A percentile compares a stretch with the other conserved stretches of the same genome.
phyloP scores from a whole-genome alignment of 805 yeast species.

The Sugiyamaella qingdaonensis region DNA sequence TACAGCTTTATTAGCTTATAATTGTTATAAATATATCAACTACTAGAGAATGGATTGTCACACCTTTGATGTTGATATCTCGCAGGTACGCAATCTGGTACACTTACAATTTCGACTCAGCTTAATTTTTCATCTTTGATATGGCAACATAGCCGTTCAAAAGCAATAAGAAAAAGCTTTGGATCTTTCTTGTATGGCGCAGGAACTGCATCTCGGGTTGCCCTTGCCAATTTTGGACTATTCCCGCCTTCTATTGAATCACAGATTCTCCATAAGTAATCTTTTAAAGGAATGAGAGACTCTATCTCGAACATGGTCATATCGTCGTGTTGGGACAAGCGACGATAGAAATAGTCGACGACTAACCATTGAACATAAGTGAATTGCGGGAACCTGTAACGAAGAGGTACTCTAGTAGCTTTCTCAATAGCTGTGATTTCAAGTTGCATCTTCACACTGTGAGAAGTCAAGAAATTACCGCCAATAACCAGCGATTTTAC shows the following conservation, averaged over 20 bases:
- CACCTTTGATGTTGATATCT: not conserved
- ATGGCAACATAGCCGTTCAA: not conserved
- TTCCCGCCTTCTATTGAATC: not conserved
- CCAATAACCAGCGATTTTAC: constrained; percentile 78
- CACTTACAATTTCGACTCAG: not conserved
- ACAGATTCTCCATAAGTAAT: constrained; percentile 9
- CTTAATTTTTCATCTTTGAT: not conserved
- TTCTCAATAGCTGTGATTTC: constrained; percentile 59
- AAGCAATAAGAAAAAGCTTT: not conserved
- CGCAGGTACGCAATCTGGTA: not conserved
- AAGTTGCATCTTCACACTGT: constrained; percentile 60
- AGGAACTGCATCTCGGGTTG: not conserved
- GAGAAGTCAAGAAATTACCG: constrained; percentile 74
- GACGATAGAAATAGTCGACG: constrained; percentile 28
- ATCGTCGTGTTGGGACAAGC: not conserved
- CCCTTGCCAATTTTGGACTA: not conserved
- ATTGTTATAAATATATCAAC: not conserved
- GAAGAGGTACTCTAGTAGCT: constrained; percentile 65
- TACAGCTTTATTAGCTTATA: not conserved
- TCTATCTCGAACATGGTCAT: not conserved
- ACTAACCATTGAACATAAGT: constrained; percentile 66
- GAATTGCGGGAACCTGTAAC: constrained; percentile 76
- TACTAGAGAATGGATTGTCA: not conserved
- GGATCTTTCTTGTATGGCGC: not conserved
- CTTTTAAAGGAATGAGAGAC: constrained; percentile 6